These are phyloP conservation scores for Talaromyces wortmannii DNA, from an alignment of 495 filamentous ascomycete genomes.

Conservation along the genomic window DNA sequence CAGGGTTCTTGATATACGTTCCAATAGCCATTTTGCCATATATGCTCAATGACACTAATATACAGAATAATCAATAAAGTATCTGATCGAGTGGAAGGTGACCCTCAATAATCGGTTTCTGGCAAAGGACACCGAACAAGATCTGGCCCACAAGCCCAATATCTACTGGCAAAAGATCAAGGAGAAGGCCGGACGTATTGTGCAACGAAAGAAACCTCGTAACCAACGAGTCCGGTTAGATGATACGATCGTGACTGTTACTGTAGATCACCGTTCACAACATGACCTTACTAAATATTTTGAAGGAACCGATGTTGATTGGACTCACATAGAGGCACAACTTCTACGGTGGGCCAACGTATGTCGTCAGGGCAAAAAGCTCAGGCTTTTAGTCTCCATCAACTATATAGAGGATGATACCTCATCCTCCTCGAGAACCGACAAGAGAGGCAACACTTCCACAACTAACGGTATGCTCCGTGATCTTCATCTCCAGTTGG, in stretches of 20 bases:
- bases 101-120: constrained; percentile 1
- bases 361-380: background rate
- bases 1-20: constrained; percentile 56
- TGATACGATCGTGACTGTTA: background rate
- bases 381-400: background rate
- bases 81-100: constrained; percentile 3
- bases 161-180: constrained; percentile 4
- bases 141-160: constrained; percentile 2
- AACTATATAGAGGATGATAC: constrained; percentile 12
- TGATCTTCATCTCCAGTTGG: constrained; percentile 1
- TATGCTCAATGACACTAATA: no score
- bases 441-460: constrained; percentile 9
- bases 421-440: constrained; percentile 4
- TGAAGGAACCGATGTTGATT: background rate
- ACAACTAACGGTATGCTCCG: constrained; percentile 6
- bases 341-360: background rate
- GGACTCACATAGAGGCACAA: background rate
- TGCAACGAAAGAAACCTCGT: background rate
- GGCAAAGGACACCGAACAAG: constrained; percentile 2
- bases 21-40: constrained; percentile 20
- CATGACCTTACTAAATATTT: constrained; percentile 1
- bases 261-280: background rate
- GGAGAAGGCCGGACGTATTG: background rate
- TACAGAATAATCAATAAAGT: no score
- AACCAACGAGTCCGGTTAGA: background rate